Evolutionary conservation across 257 asterid species (phyloP), one percentile per base, ranked within the genome.

Genomic region (Mentha longifolia): DNA sequence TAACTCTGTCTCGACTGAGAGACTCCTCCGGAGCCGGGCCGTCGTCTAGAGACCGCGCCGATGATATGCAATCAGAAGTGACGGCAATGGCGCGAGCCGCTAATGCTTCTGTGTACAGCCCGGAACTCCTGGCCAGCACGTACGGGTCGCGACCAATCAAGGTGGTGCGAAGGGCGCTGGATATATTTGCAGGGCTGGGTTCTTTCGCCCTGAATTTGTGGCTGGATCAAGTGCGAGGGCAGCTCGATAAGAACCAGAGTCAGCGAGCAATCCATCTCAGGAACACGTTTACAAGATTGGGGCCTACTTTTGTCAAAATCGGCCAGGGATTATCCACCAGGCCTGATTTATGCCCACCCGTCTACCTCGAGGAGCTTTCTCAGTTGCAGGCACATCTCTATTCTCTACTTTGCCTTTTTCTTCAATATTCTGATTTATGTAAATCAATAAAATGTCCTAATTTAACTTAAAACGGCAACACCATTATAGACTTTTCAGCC

Each of bases 261-360:
- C 43, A 72, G 77, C 85, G 99, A 49, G 98, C 99, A 4, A 75
- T 83, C 67, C 85, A 83, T 68, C 78, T 89, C 72, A 77, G 99
- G 83, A 79, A 83, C 82, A 83, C 86, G 15, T 87, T 89, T 73
- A 95, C 95, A n/a, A 81, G 84, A 71, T 79, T 95, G 79, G 99
- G 99, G 2, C 99, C 99, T 61, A 95, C 99, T 62, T 95, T 95
- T 71, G 97, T 95, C 67, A 95, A 92, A 81, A 81, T 95, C 62
- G 98, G 99, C 7, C 99, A 95, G 82, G 99, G 99, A n/a, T 82
- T 95, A 76, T 92, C 99, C 67, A 89, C 98, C 60, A 80, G 99
- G 68, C 99, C 99, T 46, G 99, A 95, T 75, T 85, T 95, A 64
- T 95, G 99, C 73, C 99, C 98, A 0, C 88, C 97, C 7, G 74